Evolutionary conservation across 2,329 filamentous ascomycete species (phyloP).

Genomic region (Scedosporium aurantiacum): DNA sequence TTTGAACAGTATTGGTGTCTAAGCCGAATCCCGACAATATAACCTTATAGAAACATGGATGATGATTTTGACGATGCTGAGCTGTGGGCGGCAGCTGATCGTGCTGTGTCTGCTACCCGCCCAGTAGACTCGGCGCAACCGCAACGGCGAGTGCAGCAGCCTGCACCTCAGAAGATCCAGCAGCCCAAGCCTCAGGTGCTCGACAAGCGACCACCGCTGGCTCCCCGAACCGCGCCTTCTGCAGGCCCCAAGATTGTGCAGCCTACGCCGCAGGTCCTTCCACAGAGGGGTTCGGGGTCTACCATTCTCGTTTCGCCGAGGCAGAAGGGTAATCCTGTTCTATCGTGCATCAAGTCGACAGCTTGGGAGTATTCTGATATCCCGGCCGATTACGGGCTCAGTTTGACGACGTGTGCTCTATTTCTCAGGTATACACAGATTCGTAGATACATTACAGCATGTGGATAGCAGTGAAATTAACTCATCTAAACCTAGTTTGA

Average conservation of each 20-base stretch:
- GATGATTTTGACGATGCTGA: constrained; percentile 11
- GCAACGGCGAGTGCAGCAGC: constrained; percentile 1
- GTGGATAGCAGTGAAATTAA: neutral
- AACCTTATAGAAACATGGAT: constrained; percentile 4
- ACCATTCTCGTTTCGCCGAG: constrained; percentile 82
- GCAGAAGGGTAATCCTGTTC: constrained; percentile 89
- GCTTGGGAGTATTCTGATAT: constrained; percentile 98
- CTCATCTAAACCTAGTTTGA: constrained; percentile 47
- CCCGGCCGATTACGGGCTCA: constrained; percentile 85
- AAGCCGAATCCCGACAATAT: neutral
- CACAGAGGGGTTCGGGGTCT: constrained; percentile 53
- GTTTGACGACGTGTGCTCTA: constrained; percentile 76
- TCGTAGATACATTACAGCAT: constrained; percentile 3
- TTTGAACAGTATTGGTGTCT: neutral
- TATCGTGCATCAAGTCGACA: constrained; percentile 69
- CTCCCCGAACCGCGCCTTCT: constrained; percentile 20
- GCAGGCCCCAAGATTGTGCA: constrained; percentile 57
- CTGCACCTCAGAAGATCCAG: neutral
- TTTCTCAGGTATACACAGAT: constrained; percentile 52
- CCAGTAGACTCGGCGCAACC: neutral
- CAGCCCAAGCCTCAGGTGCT: neutral
- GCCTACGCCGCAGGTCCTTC: constrained; percentile 77
- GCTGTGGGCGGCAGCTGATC: constrained; percentile 8
- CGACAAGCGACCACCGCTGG: constrained; percentile 1
- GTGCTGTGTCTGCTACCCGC: neutral